A percentile compares a stretch with the other conserved stretches of the same genome.
Evolutionary conservation across 306 rosid species (phyloP).

Genomic region (Vicia faba): DNA sequence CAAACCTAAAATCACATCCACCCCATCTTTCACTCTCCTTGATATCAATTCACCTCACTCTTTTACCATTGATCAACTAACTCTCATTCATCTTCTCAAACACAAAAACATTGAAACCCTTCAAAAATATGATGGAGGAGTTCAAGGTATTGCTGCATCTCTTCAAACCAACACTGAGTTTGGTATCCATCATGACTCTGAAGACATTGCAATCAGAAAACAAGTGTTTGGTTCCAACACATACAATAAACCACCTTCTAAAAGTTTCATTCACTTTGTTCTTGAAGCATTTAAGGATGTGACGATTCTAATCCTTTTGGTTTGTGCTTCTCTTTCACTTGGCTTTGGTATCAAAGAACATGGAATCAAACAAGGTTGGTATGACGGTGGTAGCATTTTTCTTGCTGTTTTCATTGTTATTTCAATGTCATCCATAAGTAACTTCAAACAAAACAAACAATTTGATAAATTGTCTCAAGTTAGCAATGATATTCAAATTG

Average conservation of each 20-base stretch:
- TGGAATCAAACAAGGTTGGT: conserved; percentile 49
- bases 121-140: conserved; percentile 46
- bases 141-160: conserved; percentile 35
- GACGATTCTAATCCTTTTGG: conserved; percentile 41
- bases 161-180: conserved; percentile 36
- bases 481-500: conserved; percentile 43
- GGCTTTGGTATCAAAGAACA: conserved; percentile 42
- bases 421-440: conserved; percentile 40
- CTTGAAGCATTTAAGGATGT: conserved; percentile 41
- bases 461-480: conserved; percentile 44
- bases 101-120: conserved; percentile 40
- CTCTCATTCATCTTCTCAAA: conserved; percentile 40
- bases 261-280: conserved; percentile 33
- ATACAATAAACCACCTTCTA: conserved; percentile 37
- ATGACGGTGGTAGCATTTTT: conserved; percentile 47
- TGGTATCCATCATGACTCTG: conserved; percentile 25
- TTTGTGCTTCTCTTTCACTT: conserved; percentile 39
- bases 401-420: conserved; percentile 43
- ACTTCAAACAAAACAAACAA: conserved; percentile 39
- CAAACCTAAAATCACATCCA: background rate
- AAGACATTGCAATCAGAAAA: conserved; percentile 24
- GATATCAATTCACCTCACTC: conserved; percentile 6
- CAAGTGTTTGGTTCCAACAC: conserved; percentile 43
- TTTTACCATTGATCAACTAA: conserved; percentile 33
- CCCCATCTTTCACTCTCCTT: conserved; percentile 36